Evolutionary conservation across 1,284 basidiomycete species (phyloP), one percentile per base, ranked within the genome.

Genomic region (Chalciporus sp.): DNA sequence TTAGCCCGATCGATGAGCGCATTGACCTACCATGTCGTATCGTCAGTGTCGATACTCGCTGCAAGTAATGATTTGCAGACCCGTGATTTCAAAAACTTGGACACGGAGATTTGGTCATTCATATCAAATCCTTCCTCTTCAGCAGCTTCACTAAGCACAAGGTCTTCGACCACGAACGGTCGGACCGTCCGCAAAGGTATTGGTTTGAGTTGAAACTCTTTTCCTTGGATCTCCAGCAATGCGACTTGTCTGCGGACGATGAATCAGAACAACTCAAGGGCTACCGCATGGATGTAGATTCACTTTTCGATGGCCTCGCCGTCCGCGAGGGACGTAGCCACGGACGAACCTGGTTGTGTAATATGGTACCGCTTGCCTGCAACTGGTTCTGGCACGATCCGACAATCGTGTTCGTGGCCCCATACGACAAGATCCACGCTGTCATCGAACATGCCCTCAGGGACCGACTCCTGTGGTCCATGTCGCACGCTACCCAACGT

Each of bases 401-500:
- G 84, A 68, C 95, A 98, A 71, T 99, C 96, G 69, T 99, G 97
- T 71, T 99, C 97, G 69, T 99, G 97, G 1, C 97, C 96, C 96
- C 96, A 99, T 1, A 99, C 80, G 8, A 99, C 92, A 5, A 99
- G 80, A 66, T 97, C 86, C 53, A 98, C 82, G 62, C 88, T 92
- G 67, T 99, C 94, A 67, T 98, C 96, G 64, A 99, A 99, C 84
- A 97, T 92, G 55, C 91, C 90, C 67, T 99, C 97, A 3, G 95
- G 95, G 0, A 98, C 95, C 23, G 82, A 92, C 61, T 94, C 90
- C 68, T 97, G 93, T 3, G 93, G 92, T 1, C 94, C 94, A 68
- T 95, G 95, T 57, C 92, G 90, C 4, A 97, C 95, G 17, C 95
- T 97, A 58, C 3, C 45, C 23, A 20, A 57, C 64, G 56, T 66